These are phyloP conservation scores for Syncephalis fuscata DNA, from an alignment of 371 early-diverging fungal species.

Conservation along the genomic window DNA sequence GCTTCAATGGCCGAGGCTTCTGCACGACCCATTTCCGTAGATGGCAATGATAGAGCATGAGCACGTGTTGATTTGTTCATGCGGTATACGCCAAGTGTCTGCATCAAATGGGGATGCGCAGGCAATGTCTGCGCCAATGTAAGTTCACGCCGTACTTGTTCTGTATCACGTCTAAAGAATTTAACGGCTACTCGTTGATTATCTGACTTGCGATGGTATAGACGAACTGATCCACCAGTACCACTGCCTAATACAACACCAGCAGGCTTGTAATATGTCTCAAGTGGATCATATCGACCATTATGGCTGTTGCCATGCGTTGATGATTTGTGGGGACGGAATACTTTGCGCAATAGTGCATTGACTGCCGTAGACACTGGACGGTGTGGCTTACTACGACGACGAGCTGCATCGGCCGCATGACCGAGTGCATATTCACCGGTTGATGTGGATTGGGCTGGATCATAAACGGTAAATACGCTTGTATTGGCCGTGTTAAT, in stretches of 20 bases:
- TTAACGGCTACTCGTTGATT: constrained; percentile 53
- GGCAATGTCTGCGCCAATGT: constrained; percentile 28
- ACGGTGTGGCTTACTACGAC: too few species aligned
- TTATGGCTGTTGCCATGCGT: too few species aligned
- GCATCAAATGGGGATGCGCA: constrained; percentile 56
- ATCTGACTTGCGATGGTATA: constrained; percentile 28
- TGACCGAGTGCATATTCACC: too few species aligned
- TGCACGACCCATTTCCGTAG: constrained; percentile 36
- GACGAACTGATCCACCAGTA: constrained; percentile 53
- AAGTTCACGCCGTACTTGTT: background rate
- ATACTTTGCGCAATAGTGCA: too few species aligned
- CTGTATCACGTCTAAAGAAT: constrained; percentile 38
- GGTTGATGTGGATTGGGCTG: too few species aligned
- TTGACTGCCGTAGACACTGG: too few species aligned
- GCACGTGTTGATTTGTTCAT: constrained; percentile 62
- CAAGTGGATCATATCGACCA: too few species aligned
- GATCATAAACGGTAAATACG: too few species aligned
- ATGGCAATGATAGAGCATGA: constrained; percentile 46
- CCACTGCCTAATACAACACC: constrained; percentile 34
- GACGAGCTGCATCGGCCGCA: too few species aligned
- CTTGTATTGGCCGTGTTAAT: too few species aligned
- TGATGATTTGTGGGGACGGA: too few species aligned
- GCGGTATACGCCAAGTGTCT: constrained; percentile 48
- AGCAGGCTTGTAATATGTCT: constrained; percentile 14
- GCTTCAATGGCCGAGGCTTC: constrained; percentile 30